Evolutionary conservation across 2,329 filamentous ascomycete species (phyloP), one percentile per base, ranked within the genome.

Genomic region (Talaromyces sp.): DNA sequence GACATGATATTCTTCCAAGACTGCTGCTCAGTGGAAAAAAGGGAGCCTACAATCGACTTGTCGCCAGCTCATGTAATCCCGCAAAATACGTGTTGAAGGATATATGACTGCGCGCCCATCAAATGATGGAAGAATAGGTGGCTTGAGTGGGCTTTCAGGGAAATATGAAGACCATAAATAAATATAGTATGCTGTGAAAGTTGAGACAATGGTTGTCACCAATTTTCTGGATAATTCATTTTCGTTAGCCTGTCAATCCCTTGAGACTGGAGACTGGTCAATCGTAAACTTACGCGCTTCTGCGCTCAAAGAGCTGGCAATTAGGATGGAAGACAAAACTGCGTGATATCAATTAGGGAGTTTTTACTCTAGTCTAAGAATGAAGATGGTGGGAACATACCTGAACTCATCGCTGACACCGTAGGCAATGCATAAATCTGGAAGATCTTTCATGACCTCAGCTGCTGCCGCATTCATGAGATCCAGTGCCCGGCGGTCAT

Each of bases 31-130:
- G n/a, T 17, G n/a, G 11, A 4, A 14, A 22, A 13, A 19, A 11
- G 17, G 6, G 39, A n/a, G 74, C 86, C 72, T 70, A 94, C 94
- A 97, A 71, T 99, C 94, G 39, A 90, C 94, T 73, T 99, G 94
- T 63, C 94, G 84, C 94, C 94, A 99, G 69, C 89, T 92, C 81
- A 99, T 85, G 72, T 99, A 99, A 75, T 99, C 94, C 22, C 92
- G 82, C 61, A 99, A 74, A 70, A 96, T 95, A 64, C 83, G 80
- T 6, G 88, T 80, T 51, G 84, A 89, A 0, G 94, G 94, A 74
- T 97, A 99, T 69, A 88, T 86, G 3, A 99, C 91, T 14, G 91
- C 91, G 46, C 94, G 82, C 0, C 92, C 93, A 72, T 99, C 94
- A 68, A 99, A 99, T 5, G 88, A 93, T 1, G 94, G 94, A 11